Evolutionary conservation across 768 basidiomycete species (phyloP), one percentile per base, ranked within the genome.

Genomic region (Russula emetica): DNA sequence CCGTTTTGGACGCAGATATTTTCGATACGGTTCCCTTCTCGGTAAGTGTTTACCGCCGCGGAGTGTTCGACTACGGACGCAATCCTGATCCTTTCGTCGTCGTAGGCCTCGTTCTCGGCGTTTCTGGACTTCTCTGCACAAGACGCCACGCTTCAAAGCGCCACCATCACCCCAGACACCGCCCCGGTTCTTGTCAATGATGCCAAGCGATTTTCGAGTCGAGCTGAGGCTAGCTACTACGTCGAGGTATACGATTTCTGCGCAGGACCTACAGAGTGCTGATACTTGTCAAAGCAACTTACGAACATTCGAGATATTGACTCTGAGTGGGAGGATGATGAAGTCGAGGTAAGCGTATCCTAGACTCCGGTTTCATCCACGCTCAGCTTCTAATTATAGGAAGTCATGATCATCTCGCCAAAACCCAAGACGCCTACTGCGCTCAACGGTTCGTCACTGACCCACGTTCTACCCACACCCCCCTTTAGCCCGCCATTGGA

Each of bases 1-100:
- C 66, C n/a, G 53, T 70, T 38, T 38, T 64, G n/a, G 60, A 67
- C 30, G 32, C 67, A 24, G 64, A 66, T 40, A 59, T 57, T 1
- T 66, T 70, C 38, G 69, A 70, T 45, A 44, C 67, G 26, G 61
- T 58, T 24, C 69, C 69, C 16, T 70, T 70, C 59, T 70, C 69
- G 34, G 69, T 70, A 55, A 11, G 62, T 42, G 5, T 47, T 5
- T 47, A 47, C 11, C 42, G 18, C n/a, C 28, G 16, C 40, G 10
- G 8, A 36, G n/a, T 45, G 24, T 52, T 24, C 47, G 10, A 22
- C n/a, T 4, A 11, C 45, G 45, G 22, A 56, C 32, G n/a, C 45
- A 45, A 22, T n/a, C 24, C 50, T 60, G 5, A 58, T 51, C 7
- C 55, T 28, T 26, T 55, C 28, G 45, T 53, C 26, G 32, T 44